Evolutionary conservation across 1,139 yeast species (phyloP), one percentile per base, ranked within the genome.

Genomic region (Pichia sp.): DNA sequence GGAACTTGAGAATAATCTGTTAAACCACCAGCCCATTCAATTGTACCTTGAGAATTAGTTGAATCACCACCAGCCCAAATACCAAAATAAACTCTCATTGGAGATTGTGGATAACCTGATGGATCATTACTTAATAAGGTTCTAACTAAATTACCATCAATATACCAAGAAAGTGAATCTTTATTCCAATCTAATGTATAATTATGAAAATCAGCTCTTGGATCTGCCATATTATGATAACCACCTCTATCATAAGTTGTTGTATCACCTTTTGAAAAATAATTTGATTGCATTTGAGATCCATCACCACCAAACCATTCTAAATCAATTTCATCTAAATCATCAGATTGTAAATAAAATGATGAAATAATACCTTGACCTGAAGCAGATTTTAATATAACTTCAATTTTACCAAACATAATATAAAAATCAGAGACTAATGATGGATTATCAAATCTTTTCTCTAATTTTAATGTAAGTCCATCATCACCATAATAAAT

Each of bases 331-430:
- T 87, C 96, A 63, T 87, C 96, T 51, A 82, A 68, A 56, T 83
- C 95, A 61, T 87, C 96, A 54, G 89, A 80, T 62, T 87, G 95
- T 49, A 87, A 69, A 54, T 81, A 87, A 57, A 87, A 80, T 2
- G 90, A 80, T 0, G 96, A 84, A 24, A 87, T 77, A 35, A 87
- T 73, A 49, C 96, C 96, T 37, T 64, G 64, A 26, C 96, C 96
- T 23, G 73, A 66, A 4, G 92, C 89, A 20, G 92, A 84, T 60
- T 81, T 75, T 49, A 85, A 61, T 2, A 70, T 72, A 9, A 81
- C 89, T 60, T 86, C 94, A 23, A 87, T 78, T 54, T 78, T 78
- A 44, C 96, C 96, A 64, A 81, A 87, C 90, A 87, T 84, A 52
- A 87, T 76, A 63, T 86, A 86, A 60, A 85, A 87, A 51, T 82